phyloP scores from a whole-genome alignment of 192 early-diverging fungal species.

The Backusella circina region DNA sequence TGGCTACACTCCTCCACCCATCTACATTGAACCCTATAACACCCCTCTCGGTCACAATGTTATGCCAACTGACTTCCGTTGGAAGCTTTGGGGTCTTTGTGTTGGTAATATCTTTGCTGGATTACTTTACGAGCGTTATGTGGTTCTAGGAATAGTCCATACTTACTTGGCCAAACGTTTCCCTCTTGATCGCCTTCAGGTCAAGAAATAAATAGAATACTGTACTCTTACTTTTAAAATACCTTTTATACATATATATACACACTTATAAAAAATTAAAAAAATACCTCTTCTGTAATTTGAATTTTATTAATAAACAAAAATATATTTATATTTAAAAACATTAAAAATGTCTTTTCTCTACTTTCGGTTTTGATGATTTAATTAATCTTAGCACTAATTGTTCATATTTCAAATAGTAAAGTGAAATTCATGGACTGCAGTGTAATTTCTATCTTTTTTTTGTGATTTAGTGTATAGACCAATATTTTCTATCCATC shows the following conservation, averaged over 20 bases:
- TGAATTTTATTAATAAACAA: background rate
- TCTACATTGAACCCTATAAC: constrained; percentile 49
- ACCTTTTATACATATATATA: constrained; percentile 2
- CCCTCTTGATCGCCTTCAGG: constrained; percentile 38
- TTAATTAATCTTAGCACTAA: too few species aligned
- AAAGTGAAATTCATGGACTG: too few species aligned
- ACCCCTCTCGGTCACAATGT: constrained; percentile 58
- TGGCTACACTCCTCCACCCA: constrained; percentile 14
- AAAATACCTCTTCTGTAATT: background rate
- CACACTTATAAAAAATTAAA: background rate
- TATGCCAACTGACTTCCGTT: constrained; percentile 52
- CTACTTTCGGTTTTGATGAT: too few species aligned
- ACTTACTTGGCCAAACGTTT: constrained; percentile 39
- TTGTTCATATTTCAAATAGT: too few species aligned
- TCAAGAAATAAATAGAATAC: constrained; percentile 29
- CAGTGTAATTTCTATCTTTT: too few species aligned
- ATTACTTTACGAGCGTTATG: constrained; percentile 42
- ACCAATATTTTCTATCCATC: too few species aligned
- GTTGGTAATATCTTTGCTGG: constrained; percentile 43
- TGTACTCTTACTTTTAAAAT: background rate
- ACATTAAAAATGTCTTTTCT: background rate
- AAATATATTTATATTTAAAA: background rate
- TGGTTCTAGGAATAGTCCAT: constrained; percentile 47
- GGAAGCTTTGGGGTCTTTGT: constrained; percentile 50
- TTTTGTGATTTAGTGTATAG: too few species aligned